Evolutionary conservation across 2,329 filamentous ascomycete species (phyloP).

Genomic region (Fusarium camptoceras): DNA sequence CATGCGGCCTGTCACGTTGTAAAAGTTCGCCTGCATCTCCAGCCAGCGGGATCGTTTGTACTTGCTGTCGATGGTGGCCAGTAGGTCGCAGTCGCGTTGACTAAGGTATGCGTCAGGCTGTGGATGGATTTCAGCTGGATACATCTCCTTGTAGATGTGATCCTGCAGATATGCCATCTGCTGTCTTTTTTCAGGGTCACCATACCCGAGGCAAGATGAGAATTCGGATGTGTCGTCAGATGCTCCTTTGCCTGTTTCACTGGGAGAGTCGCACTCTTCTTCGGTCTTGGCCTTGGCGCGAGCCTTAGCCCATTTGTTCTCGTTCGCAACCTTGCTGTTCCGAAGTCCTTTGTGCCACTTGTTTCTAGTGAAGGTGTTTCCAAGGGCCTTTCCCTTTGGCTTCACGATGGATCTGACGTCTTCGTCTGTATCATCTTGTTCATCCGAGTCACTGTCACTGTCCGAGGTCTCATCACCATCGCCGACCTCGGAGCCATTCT

Average conservation of each 20-base stretch:
- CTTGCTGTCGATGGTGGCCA: constrained; percentile 52
- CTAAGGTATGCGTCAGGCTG: constrained; percentile 45
- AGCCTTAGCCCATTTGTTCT: constrained; percentile 38
- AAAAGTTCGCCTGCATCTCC: constrained; percentile 59
- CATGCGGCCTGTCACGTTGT: constrained; percentile 57
- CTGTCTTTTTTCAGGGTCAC: constrained; percentile 32
- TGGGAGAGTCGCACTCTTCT: neutral
- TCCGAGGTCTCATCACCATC: neutral
- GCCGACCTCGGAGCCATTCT: neutral
- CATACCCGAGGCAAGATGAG: constrained; percentile 30
- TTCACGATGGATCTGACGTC: constrained; percentile 9
- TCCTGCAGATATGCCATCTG: constrained; percentile 50
- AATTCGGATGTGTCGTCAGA: constrained; percentile 41
- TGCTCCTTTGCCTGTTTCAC: constrained; percentile 46
- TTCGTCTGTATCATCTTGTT: neutral
- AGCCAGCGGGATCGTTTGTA: constrained; percentile 53
- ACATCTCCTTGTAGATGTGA: constrained; percentile 49
- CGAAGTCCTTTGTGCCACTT: constrained; percentile 39
- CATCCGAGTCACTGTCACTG: neutral
- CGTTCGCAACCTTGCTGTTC: constrained; percentile 34
- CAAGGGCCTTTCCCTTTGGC: constrained; percentile 1
- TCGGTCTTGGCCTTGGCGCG: constrained; percentile 28
- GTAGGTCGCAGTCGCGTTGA: constrained; percentile 50
- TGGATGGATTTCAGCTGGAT: constrained; percentile 43
- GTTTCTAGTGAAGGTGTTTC: constrained; percentile 2